Conservation (phyloP, 805 yeast species). For the Myxozyma geophila region DNA sequence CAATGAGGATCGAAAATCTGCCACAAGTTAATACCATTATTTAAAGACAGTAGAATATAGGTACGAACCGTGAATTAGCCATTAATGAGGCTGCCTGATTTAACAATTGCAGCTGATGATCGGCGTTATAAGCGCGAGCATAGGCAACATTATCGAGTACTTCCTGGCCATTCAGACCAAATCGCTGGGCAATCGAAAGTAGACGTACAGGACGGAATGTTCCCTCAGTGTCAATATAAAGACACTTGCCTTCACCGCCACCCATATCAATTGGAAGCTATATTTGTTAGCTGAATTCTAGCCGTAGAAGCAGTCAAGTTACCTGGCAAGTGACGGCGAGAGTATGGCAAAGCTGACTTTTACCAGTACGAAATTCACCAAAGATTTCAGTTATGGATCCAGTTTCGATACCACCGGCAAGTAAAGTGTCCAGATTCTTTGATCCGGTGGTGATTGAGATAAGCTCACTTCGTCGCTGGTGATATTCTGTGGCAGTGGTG, state of each 20-base stretch:
- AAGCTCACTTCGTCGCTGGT: conserved; percentile 83
- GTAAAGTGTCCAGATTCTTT: conserved; percentile 84
- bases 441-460: conserved; percentile 96
- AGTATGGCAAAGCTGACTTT: conserved; percentile 95
- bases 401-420: conserved; percentile 97
- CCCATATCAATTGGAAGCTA: conserved; percentile 89
- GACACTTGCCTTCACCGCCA: conserved; percentile 97
- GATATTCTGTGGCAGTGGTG: conserved; percentile 95
- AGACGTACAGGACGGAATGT: conserved; percentile 92
- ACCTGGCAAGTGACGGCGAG: conserved; percentile 91
- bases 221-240: conserved; percentile 95
- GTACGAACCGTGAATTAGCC: conserved; percentile 75
- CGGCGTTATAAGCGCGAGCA: conserved; percentile 96
- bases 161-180: conserved; percentile 88
- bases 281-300: too few relatives aligned
- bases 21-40: not conserved
- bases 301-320: not conserved
- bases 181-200: conserved; percentile 86
- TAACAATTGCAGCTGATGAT: conserved; percentile 85
- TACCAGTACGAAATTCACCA: conserved; percentile 98
- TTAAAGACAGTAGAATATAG: not conserved
- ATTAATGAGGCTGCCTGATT: conserved; percentile 94
- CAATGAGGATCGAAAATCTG: conserved; percentile 77
- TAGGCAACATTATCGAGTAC: conserved; percentile 97
- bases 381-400: conserved; percentile 95